Evolutionary conservation across 2,329 filamentous ascomycete genomes (phyloP), one percentile per base, ranked within the genome.

Genomic region (Clarireedia sp.): DNA sequence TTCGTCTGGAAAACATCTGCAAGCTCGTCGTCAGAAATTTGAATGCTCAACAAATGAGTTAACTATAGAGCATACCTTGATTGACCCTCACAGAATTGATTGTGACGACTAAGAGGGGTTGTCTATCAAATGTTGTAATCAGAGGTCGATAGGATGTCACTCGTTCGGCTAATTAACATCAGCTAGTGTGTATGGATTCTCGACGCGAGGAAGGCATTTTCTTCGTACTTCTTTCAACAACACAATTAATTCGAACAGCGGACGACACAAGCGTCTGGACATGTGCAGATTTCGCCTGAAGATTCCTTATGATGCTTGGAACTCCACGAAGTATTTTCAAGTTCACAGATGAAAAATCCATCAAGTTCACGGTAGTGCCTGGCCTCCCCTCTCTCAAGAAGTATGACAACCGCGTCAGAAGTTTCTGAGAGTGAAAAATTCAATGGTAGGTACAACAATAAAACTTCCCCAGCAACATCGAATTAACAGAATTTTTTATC

Each of bases 1-100:
- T 73, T 74, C 78, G 78, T 72, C 77, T 76, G 62, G 77, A 74
- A 69, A 85, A 75, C 82, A 85, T 85, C 81, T 85, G 43, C 26
- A 9, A 47, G 19, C 36, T 43, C 29, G 57, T 62, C 5, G 36
- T 54, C n/a, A 50, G 37, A 4, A 49, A 36, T 2, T 14, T 9
- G n/a, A 43, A 3, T 14, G 19, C 19, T 2, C 29, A 16, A 26
- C 2, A 3, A 5, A 24, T n/a, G 9, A 14, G 19, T 14, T 5
- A 36, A 2, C 14, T 17, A 43, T 44, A 26, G 33, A 29, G 21
- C 33, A 33, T 50, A 50, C 52, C 46, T 54, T 54, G 52, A 44
- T 29, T 54, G 52, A 50, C 45, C 45, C 36, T 49, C 37, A n/a
- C 45, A 36, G 14, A 43, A 41, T 43, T 50, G 19, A 40, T 48